Conservation (phyloP, 2,329 filamentous ascomycete species). For the Cryphonectria naterciae region DNA sequence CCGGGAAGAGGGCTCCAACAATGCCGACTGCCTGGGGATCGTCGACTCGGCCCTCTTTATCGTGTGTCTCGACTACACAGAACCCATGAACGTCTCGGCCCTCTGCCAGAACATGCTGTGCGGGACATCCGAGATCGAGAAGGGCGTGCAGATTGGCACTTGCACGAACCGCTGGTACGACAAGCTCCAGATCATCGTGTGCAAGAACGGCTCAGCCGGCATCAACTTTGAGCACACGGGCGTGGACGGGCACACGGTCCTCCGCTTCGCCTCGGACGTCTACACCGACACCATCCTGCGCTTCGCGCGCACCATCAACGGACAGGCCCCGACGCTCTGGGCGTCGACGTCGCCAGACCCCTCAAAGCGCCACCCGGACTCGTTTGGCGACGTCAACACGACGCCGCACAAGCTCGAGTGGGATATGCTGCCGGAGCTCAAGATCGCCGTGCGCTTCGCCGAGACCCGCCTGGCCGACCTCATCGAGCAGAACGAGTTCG, state of each 20-base stretch:
- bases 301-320: constrained; percentile 94
- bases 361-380: constrained; percentile 85
- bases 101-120: constrained; percentile 99
- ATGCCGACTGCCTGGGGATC: constrained; percentile 92
- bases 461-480: constrained; percentile 93
- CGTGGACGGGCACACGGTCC: constrained; percentile 94
- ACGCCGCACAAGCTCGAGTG: constrained; percentile 96
- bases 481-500: constrained; percentile 95
- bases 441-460: constrained; percentile 89
- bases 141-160: constrained; percentile 93
- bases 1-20: constrained; percentile 85
- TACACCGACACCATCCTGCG: constrained; percentile 98
- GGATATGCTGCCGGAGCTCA: constrained; percentile 93
- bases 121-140: constrained; percentile 87
- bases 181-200: constrained; percentile 98
- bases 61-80: constrained; percentile 89
- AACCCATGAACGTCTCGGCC: constrained; percentile 77
- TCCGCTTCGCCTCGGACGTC: constrained; percentile 93
- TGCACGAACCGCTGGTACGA: constrained; percentile 99
- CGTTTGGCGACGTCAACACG: constrained; percentile 90
- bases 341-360: constrained; percentile 89
- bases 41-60: constrained; percentile 94
- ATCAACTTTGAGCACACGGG: constrained; percentile 99
- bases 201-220: constrained; percentile 96
- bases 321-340: constrained; percentile 89